phyloP scores from a whole-genome alignment of 202 grass and related monocot genomes.

The Schoenoplectus triqueter region DNA sequence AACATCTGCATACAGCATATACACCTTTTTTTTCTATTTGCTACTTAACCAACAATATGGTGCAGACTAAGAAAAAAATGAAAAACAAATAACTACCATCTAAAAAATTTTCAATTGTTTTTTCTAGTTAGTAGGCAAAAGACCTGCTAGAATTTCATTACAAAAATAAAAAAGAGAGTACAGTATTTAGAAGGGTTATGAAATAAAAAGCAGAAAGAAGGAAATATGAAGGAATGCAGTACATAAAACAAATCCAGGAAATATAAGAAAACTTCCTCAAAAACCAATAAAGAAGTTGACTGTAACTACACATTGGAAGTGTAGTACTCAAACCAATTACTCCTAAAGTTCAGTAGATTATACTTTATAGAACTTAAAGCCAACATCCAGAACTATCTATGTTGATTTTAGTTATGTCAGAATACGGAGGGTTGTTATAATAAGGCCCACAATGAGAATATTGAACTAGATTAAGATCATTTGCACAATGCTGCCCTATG shows the following conservation, averaged over 20 bases:
- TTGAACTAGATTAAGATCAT: background rate
- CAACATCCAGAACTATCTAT: conserved; percentile 3
- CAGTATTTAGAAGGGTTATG: background rate
- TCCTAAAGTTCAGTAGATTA: background rate
- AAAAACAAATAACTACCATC: background rate
- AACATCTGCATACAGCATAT: background rate
- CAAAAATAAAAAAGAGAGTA: too few relatives aligned
- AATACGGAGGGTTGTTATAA: background rate
- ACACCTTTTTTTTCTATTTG: background rate
- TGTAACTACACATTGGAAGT: background rate
- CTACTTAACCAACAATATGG: background rate
- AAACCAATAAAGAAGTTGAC: background rate
- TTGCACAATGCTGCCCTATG: background rate
- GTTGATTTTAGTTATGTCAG: background rate
- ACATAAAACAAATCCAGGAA: background rate
- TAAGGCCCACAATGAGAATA: background rate
- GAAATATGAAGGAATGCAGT: background rate
- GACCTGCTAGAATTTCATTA: too few relatives aligned
- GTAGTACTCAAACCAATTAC: conserved; percentile 4
- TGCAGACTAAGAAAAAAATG: background rate
- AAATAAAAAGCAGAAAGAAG: background rate
- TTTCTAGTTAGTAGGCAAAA: too few relatives aligned
- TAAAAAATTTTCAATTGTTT: background rate
- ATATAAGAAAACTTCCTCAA: background rate
- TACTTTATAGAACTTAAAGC: background rate